Evolutionary conservation across 192 early-diverging fungal genomes (phyloP), one percentile per base, ranked within the genome.

Genomic region (Entophlyctis helioformis): DNA sequence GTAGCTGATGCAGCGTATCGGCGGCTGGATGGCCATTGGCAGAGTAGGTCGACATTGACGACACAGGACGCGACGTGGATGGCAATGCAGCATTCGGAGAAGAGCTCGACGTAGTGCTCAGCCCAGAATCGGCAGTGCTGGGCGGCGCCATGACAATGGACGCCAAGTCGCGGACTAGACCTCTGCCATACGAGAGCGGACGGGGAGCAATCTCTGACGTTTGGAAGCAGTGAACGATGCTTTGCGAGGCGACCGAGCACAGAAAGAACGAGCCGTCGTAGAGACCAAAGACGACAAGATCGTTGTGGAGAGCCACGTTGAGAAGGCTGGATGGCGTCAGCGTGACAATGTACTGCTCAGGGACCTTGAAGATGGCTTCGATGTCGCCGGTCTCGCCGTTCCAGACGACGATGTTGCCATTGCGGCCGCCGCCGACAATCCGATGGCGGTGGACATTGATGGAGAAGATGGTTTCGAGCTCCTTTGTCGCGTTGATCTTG

Each of bases 371-470:
- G n/a, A n/a, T 52, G 44, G 36, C 45, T 4, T 53, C 20, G 0
- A 28, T 33, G n/a, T 45, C 50, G 1, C 60, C 60, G 24, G 36
- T 48, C 25, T 62, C 56, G 8, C 37, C 45, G 33, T 62, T 37
- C 60, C 60, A 62, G 3, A 62, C 53, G 28, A 56, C 46, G n/a
- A 62, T 48, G 16, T 25, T n/a, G 6, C 60, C 60, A 33, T 62
- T 53, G 15, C 42, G 28, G 25, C 60, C 60, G 19, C 60, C 60
- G 8, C 57, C 45, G 8, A 62, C 56, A 23, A 62, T 51, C 9
- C 47, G 42, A 2, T 56, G 60, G 28, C 60, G 60, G 39, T 62
- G 49, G 21, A 62, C 45, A 27, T 62, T 62, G 43, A 62, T 60
- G 24, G 56, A 59, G 31, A 62, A 58, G 24, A 62, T 62, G 33